Base-by-base conservation (phyloP, 139 green algal species). In the Tetradesmus lagerheimii region DNA sequence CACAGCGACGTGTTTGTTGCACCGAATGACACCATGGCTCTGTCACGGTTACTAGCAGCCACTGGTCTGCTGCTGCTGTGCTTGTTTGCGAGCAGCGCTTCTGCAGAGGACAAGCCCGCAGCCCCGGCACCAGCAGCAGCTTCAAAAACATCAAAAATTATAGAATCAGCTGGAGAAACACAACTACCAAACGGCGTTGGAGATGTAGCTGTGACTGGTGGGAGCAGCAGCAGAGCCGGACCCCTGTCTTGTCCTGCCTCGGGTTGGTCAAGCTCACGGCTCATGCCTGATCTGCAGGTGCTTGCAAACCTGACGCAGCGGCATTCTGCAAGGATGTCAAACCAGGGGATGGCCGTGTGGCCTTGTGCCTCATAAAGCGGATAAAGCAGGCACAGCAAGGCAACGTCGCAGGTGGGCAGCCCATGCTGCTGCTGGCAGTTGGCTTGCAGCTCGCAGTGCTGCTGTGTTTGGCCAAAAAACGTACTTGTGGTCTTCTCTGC, bases 291-390 rank as follows among this genome's bases (percentile, higher is more conserved):
- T 38, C 31, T 91, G 84, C 92, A 95, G 93, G 93, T 45, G 38
- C 91, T 1, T 95, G 93, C 34, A 89, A 91, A 37, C 80, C 89
- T 16, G 92, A 94, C 50, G 53, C 87, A 20, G 92, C 93, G 78
- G 79, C 91, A 4, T 91, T 93, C 34, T 94, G 92, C 90, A 94
- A 95, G 83, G 92, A 95, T 66, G 88, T 93, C 0, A 87, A 18
- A 20, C 18, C 90, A 14, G 93, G 93, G 16, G 93, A 95, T 20
- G 91, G 88, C 12, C 86, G 93, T 14, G 14, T 95, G 31, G 85
- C 91, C 12, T 31, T 50, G 23, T 94, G 92, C 88, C 64, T 95
- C 57, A 91, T 80, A 16, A 93, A 93, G 90, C 90, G 92, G 37
- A 84, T 94, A 25, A 80, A 82, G 9, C 77, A 66, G 12, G 87